Evolutionary conservation across 78 protist genomes (phyloP).

Genomic region (Guillardia theta): DNA sequence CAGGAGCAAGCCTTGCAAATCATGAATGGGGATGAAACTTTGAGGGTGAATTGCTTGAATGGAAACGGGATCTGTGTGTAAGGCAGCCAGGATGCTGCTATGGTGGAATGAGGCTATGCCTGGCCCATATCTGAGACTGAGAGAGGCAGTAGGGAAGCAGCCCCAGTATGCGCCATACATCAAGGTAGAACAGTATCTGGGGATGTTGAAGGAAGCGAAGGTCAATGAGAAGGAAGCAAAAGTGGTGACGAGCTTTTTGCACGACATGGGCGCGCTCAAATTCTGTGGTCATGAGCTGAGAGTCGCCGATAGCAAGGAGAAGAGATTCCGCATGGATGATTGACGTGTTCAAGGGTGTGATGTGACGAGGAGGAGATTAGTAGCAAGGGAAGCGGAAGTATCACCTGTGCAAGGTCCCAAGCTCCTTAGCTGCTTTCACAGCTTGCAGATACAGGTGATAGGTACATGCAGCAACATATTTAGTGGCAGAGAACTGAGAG

Average conservation of each 20-base stretch:
- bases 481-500: no score
- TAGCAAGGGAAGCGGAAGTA: no score
- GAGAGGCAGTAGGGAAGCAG: not conserved
- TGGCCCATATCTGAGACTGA: not conserved
- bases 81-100: not conserved
- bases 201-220: no score
- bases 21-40: not conserved
- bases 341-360: not conserved
- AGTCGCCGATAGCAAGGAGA: no score
- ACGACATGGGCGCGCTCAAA: not conserved
- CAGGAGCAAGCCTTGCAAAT: not conserved
- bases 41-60: not conserved
- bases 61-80: not conserved
- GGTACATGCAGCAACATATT: no score
- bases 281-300: not conserved
- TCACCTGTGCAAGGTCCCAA: no score
- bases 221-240: no score
- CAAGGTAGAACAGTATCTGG: not conserved
- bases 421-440: no score
- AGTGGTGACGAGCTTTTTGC: not conserved
- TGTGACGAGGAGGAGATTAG: no score
- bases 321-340: not conserved
- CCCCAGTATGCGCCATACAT: not conserved
- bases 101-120: not conserved
- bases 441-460: no score